phyloP scores from a whole-genome alignment of 2,329 filamentous ascomycete genomes.

The Xylariaceae sp. region DNA sequence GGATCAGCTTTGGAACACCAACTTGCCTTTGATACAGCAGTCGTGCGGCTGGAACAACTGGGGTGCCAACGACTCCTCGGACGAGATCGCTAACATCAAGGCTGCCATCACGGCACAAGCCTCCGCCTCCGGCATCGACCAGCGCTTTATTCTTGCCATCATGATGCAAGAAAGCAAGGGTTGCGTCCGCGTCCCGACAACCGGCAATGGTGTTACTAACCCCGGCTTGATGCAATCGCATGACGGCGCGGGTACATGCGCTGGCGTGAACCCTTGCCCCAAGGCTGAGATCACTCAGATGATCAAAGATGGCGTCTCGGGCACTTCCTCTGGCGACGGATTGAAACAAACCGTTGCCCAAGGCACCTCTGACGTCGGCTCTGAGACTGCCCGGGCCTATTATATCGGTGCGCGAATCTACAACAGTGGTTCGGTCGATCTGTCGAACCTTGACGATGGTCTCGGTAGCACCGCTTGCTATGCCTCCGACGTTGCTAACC shows the following conservation, averaged over 20 bases:
- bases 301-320: conserved; percentile 39
- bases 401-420: conserved; percentile 47
- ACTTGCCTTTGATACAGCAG: conserved; percentile 13
- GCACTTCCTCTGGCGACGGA: conserved; percentile 40
- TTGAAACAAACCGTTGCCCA: conserved; percentile 36
- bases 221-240: conserved; percentile 41
- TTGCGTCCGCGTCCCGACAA: conserved; percentile 40
- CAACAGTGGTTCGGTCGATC: conserved; percentile 43
- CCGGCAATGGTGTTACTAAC: conserved; percentile 38
- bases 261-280: conserved; percentile 30
- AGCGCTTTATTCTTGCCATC: conserved; percentile 41
- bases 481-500: conserved; percentile 46
- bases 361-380: conserved; percentile 18
- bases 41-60: conserved; percentile 18
- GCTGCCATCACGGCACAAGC: conserved; percentile 33
- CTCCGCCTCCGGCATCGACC: conserved; percentile 29
- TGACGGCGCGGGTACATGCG: conserved; percentile 35
- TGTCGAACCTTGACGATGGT: conserved; percentile 36
- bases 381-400: conserved; percentile 34
- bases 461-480: conserved; percentile 46
- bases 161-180: conserved; percentile 43
- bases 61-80: conserved; percentile 14
- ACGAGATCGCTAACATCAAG: conserved; percentile 11
- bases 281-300: conserved; percentile 26
- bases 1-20: conserved; percentile 14